Evolutionary conservation across 768 basidiomycete species (phyloP), one percentile per base, ranked within the genome.

Genomic region (Tricholoma hemisulphureum): DNA sequence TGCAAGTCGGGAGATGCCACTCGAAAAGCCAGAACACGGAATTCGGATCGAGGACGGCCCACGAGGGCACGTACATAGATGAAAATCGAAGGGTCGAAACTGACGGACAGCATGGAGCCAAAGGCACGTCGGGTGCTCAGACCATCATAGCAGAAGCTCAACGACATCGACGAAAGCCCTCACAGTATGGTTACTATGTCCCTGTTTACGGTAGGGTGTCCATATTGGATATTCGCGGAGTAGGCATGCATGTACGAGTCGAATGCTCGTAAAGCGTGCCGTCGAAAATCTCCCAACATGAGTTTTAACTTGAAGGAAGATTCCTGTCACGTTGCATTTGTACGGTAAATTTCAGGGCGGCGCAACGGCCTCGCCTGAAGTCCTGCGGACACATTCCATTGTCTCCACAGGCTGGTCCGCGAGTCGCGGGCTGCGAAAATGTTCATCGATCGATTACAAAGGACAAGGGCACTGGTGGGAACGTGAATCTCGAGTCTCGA

Each of bases 61-160:
- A 56, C 29, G 51, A 55, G 56, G 57, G 26, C 13, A 34, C 28
- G 41, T n/a, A 21, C 34, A 50, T 28, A 32, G 20, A 59, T 51
- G 48, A 59, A 35, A 59, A 32, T 23, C 14, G 39, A 51, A 54
- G 39, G 53, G 53, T 51, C 58, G 10, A 54, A 51, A 24, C 34
- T 32, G 45, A 28, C n/a, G 14, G 24, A 16, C 34, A 14, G 37
- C 54, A 35, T 54, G 41, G 23, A 35, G 51, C 51, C 53, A 58
- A 50, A 55, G 53, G 54, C 48, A 55, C 58, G 18, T 55, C 23
- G 23, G 8, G 43, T 43, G 4, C 28, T 32, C 50, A 41, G 31
- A 50, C 37, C 28, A 32, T 29, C 56, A 45, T 43, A 55, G 16
- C 55, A 55, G 43, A 65, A 65, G 54, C 56, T 48, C 58, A 63